phyloP scores from a whole-genome alignment of 2,329 filamentous ascomycete species.

The Talaromyces sp. region DNA sequence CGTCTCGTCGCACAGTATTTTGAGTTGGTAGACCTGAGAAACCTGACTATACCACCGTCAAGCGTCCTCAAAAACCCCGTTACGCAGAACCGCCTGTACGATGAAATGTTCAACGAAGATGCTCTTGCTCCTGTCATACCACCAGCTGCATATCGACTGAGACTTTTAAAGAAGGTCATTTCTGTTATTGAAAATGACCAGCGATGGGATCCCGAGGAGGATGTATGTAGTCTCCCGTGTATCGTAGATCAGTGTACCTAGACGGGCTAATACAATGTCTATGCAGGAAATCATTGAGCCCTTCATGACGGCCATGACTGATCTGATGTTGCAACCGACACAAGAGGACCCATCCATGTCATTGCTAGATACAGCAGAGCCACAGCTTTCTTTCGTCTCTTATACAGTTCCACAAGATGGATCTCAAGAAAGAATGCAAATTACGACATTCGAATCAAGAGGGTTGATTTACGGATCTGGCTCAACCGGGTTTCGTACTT shows the following conservation, averaged over 20 bases:
- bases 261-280: background rate
- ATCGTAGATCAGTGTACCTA: background rate
- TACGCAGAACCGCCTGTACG: constrained; percentile 66
- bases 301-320: constrained; percentile 67
- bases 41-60: constrained; percentile 62
- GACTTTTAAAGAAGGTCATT: constrained; percentile 70
- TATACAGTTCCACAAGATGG: constrained; percentile 51
- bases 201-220: constrained; percentile 73
- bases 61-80: constrained; percentile 56
- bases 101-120: constrained; percentile 62
- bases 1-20: constrained; percentile 66
- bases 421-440: constrained; percentile 17
- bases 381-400: constrained; percentile 70
- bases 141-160: constrained; percentile 66
- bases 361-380: constrained; percentile 58
- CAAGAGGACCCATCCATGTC: constrained; percentile 55
- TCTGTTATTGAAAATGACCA: constrained; percentile 66
- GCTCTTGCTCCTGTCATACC: constrained; percentile 54
- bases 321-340: constrained; percentile 58
- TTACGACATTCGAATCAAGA: constrained; percentile 52
- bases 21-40: constrained; percentile 63
- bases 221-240: constrained; percentile 58
- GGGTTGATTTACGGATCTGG: constrained; percentile 56
- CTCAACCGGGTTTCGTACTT: constrained; percentile 65
- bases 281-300: constrained; percentile 76